These are phyloP conservation scores for Capsella bursapastoris DNA, from an alignment of 345 rosid genomes.

Conservation along the genomic window DNA sequence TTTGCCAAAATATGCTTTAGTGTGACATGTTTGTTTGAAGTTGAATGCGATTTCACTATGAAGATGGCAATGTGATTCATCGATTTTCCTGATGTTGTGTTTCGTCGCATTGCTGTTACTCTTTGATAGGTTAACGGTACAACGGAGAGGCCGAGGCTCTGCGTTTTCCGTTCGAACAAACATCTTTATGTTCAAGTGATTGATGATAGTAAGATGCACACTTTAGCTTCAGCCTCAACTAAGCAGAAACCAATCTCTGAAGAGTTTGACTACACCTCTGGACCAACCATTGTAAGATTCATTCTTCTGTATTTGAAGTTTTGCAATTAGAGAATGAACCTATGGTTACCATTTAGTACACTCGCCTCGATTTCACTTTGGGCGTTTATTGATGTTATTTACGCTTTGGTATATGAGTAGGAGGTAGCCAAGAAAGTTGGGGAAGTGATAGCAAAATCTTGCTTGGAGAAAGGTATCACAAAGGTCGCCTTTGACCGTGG, in stretches of 20 bases:
- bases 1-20: background rate
- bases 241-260: constrained; percentile 73
- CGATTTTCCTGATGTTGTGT: background rate
- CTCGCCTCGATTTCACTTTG: background rate
- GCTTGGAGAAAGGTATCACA: constrained; percentile 88
- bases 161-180: constrained; percentile 89
- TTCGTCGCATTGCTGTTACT: background rate
- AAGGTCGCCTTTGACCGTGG: constrained; percentile 93
- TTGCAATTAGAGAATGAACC: background rate
- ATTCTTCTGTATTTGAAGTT: background rate
- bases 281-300: constrained; percentile 82
- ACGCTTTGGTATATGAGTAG: constrained; percentile 48
- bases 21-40: background rate
- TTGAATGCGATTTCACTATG: background rate
- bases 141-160: constrained; percentile 82
- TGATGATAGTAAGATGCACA: constrained; percentile 98
- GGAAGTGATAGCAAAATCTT: constrained; percentile 74
- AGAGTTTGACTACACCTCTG: constrained; percentile 63
- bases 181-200: constrained; percentile 91
- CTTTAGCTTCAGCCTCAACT: constrained; percentile 89
- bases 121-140: constrained; percentile 71
- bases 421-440: constrained; percentile 95
- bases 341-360: background rate
- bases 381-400: background rate
- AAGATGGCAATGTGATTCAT: background rate